phyloP scores from a whole-genome alignment of 352 stramenopile genomes.

The Elongisporangium anandrum region DNA sequence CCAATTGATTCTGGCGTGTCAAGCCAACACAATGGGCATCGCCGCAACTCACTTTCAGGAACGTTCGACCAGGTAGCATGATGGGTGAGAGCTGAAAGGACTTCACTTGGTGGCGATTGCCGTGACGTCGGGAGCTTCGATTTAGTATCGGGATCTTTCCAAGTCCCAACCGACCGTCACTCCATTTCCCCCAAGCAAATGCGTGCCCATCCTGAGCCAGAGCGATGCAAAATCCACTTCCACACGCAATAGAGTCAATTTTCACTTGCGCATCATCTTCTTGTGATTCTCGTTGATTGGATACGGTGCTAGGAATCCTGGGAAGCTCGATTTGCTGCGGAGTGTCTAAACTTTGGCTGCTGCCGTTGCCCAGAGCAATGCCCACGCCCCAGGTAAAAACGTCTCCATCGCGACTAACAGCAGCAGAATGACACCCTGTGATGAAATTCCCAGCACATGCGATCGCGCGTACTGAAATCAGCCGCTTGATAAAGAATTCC shows the following conservation, averaged over 20 bases:
- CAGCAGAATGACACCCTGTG: constrained; percentile 64
- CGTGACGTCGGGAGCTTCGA: constrained; percentile 27
- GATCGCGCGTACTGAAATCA: constrained; percentile 31
- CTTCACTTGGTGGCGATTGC: constrained; percentile 47
- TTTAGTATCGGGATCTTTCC: constrained; percentile 50
- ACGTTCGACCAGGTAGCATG: constrained; percentile 6
- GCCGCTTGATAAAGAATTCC: constrained; percentile 47
- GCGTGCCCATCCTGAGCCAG: constrained; percentile 45
- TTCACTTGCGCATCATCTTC: background rate
- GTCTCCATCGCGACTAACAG: constrained; percentile 40
- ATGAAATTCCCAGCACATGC: constrained; percentile 52
- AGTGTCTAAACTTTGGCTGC: constrained; percentile 25
- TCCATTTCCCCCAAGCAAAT: constrained; percentile 80
- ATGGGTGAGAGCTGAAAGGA: constrained; percentile 45
- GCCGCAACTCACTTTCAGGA: constrained; percentile 52
- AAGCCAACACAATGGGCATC: constrained; percentile 78
- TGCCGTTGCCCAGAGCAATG: constrained; percentile 38
- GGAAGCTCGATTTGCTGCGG: constrained; percentile 31
- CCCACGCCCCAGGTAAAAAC: constrained; percentile 81
- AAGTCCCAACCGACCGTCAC: constrained; percentile 66
- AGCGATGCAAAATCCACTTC: constrained; percentile 78
- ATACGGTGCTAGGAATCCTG: background rate
- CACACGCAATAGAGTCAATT: constrained; percentile 44
- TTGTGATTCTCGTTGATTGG: too few species aligned
- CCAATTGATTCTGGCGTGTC: constrained; percentile 39